phyloP scores from a whole-genome alignment of 352 stramenopile species.

The Globisporangium radiosum region DNA sequence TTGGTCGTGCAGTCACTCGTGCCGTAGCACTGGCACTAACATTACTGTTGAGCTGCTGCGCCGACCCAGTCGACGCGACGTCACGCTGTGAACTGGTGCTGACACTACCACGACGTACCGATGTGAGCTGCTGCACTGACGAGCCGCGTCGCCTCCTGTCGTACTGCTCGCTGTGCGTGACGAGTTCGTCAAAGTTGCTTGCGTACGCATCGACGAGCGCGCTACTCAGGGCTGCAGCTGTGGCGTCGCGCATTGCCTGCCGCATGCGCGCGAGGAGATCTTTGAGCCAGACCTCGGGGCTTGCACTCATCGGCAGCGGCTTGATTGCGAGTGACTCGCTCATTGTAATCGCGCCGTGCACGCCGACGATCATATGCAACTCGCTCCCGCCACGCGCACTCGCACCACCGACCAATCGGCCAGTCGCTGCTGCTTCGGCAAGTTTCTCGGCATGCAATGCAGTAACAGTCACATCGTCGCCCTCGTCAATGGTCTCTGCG shows the following conservation, averaged over 20 bases:
- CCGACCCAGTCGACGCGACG: no score
- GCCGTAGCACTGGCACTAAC: no score
- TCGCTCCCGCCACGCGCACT: background rate
- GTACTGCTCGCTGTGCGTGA: constrained; percentile 12
- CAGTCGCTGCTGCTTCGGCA: background rate
- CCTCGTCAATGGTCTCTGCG: constrained; percentile 10
- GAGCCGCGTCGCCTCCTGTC: constrained; percentile 4
- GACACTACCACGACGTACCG: background rate
- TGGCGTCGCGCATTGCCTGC: constrained; percentile 26
- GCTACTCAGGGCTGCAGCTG: constrained; percentile 24
- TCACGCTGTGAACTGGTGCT: background rate
- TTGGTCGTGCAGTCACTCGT: no score
- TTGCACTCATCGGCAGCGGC: constrained; percentile 31
- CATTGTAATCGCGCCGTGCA: constrained; percentile 19
- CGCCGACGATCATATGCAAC: constrained; percentile 32
- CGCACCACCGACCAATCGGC: no score
- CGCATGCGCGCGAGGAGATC: constrained; percentile 38
- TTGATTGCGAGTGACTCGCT: constrained; percentile 35
- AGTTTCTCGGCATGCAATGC: background rate
- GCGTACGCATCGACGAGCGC: constrained; percentile 33
- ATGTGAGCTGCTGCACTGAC: background rate
- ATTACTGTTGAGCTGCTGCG: no score
- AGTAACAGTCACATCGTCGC: background rate
- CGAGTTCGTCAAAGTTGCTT: constrained; percentile 35
- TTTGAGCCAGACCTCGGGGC: constrained; percentile 64